Evolutionary conservation across 139 green algal genomes (phyloP), one percentile per base, ranked within the genome.

Genomic region (Chlamydomonas schloesseri): DNA sequence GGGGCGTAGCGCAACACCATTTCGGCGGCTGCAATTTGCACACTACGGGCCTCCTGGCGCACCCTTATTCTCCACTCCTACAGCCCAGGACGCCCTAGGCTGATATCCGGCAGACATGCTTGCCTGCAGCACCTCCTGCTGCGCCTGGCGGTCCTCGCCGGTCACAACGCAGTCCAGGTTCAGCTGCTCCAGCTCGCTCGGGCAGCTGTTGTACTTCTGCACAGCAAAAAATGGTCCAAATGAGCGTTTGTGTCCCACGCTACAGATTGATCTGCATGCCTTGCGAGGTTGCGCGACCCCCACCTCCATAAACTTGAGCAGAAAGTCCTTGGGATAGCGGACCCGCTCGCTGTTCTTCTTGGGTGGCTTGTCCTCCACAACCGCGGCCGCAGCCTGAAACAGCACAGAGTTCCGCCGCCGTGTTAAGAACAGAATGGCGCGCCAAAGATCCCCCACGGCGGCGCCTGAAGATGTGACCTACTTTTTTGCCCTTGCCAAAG

Each of bases 281-380:
- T 55, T 33, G 20, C 36, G 11, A 31, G 33, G 2, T 1, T 1
- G n/a, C 15, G 9, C 33, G 15, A 20, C 26, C 77, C 91, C 62
- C 84, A 96, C 94, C 86, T 95, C 90, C 82, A 96, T 95, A 73
- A 96, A 96, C 79, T 93, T 89, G 82, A 96, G 91, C 53, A 97
- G 62, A n/a, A 94, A 96, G 36, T 96, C 94, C 65, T 91, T 93
- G 24, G 84, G 55, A 70, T 97, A 97, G 21, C 88, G 88, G 21
- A 96, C 86, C 9, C 94, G 89, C 72, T 95, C 90, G 3, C 89
- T 83, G 28, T 89, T 86, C 83, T 94, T 96, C 88, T 90, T 95
- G 71, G 89, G 89, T 3, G 76, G 70, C 31, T 57, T 69, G 9
- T 95, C 84, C 34, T 92, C 90, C 28, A 74, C 73, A 18, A 71